Base-by-base conservation (phyloP, 2,329 filamentous ascomycete genomes). In the Mycosphaerelloides madeirae region DNA sequence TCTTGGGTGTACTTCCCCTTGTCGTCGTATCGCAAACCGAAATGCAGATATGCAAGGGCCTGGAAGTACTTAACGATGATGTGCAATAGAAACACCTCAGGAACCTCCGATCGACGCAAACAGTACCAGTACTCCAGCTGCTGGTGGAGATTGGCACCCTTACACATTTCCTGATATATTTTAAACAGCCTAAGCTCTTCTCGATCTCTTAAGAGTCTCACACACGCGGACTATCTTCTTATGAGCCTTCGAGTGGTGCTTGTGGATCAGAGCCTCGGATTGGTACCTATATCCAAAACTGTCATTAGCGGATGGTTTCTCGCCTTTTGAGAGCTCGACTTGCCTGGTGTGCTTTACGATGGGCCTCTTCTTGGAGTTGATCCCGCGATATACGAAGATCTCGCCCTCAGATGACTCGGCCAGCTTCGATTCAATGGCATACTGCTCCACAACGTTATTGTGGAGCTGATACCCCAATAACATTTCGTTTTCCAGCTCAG, bases 31-130 rank as follows among this genome's bases (percentile, higher is more conserved):
- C 48, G 51, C n/a, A 51, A 45, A 11, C 55, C 53, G 16, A 52
- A 20, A 41, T 59, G 56, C 8, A 52, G 9, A 29, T 47, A 56
- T 4, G 55, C 48, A 3, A 59, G 38, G 2, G 41, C 51, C 3
- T 52, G 31, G 13, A 37, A 28, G 13, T 55, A 14, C 12, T 46
- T 31, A 14, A 53, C 38, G 28, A 50, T 40, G 22, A 48, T 20
- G 14, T 56, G 51, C 6, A 53, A 49, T 2, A 52, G 14, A 29
- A 56, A 55, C 12, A 20, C 19, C n/a, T 46, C 47, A 1, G 47
- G 35, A 8, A 39, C 22, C 3, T 14, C 11, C 3, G 14, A 13
- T 12, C 36, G 14, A 2, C 40, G 32, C 12, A 31, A 22, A 3
- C 28, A 14, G 6, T n/a, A 25, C 38, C 36, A 43, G n/a, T 40